phyloP scores from a whole-genome alignment of 192 early-diverging fungal genomes.

The Coemansia sp. region DNA sequence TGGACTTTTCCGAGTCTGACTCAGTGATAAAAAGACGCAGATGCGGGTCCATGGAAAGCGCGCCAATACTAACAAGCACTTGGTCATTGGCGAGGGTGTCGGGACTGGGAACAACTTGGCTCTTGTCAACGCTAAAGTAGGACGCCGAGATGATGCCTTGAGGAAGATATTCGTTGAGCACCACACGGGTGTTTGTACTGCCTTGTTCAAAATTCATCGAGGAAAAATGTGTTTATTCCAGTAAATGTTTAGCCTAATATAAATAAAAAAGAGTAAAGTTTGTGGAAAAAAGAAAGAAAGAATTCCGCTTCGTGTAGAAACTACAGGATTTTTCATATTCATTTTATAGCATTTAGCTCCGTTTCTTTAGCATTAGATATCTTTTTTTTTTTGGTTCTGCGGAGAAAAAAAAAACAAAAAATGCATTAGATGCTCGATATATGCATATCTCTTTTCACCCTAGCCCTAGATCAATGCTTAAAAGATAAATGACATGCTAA shows the following conservation, averaged over 20 bases:
- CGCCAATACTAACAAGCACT: constrained; percentile 61
- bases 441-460: too few relatives aligned
- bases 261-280: not conserved
- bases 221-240: not conserved
- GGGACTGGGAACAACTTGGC: constrained; percentile 19
- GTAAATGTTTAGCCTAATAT: too few relatives aligned
- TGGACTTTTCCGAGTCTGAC: constrained; percentile 46
- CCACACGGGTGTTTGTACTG: constrained; percentile 23
- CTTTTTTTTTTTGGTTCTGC: too few relatives aligned
- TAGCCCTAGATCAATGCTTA: too few relatives aligned
- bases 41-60: constrained; percentile 76
- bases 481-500: too few relatives aligned
- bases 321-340: too few relatives aligned
- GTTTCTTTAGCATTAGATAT: too few relatives aligned
- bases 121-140: constrained; percentile 23
- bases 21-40: constrained; percentile 63
- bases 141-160: constrained; percentile 23
- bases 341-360: too few relatives aligned
- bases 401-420: too few relatives aligned
- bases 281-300: too few relatives aligned
- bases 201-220: not conserved
- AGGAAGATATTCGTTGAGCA: constrained; percentile 26
- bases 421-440: too few relatives aligned
- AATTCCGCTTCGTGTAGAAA: too few relatives aligned
- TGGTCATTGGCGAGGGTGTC: constrained; percentile 19